Percentiles rank a stretch among this genome's conserved stretches.
Evolutionary conservation across 2,329 filamentous ascomycete genomes (phyloP).

Genomic region (Rhynchosporium secalis): DNA sequence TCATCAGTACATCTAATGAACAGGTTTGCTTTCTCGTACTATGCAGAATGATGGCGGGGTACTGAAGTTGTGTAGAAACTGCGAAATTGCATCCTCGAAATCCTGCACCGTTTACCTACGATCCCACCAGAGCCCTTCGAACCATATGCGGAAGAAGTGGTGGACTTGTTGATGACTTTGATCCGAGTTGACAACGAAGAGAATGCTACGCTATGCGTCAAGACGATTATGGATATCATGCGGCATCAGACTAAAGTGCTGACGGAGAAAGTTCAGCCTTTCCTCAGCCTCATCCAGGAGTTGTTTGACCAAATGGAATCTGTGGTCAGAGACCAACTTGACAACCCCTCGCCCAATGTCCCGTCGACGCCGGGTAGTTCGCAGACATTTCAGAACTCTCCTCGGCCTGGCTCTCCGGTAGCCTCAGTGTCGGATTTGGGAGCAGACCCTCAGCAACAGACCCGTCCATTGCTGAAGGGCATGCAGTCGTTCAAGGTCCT

Average conservation of each 20-base stretch:
- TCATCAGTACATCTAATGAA: conserved; percentile 85
- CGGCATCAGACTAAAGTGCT: conserved; percentile 87
- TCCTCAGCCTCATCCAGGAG: conserved; percentile 88
- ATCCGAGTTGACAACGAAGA: conserved; percentile 95
- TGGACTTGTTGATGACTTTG: conserved; percentile 85
- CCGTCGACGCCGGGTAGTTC: conserved; percentile 68
- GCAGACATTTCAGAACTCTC: conserved; percentile 74
- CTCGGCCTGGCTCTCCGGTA: conserved; percentile 85
- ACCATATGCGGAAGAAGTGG: conserved; percentile 82
- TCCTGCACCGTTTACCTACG: conserved; percentile 81
- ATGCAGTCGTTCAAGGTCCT: conserved; percentile 99
- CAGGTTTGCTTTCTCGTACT: conserved; percentile 60
- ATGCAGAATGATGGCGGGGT: background rate
- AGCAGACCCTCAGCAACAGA: conserved; percentile 77
- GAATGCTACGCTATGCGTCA: conserved; percentile 97
- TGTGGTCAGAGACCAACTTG: conserved; percentile 92
- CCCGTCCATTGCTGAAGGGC: conserved; percentile 79
- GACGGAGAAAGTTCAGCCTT: conserved; percentile 79
- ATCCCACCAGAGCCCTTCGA: conserved; percentile 79
- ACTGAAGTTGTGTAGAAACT: conserved; percentile 61
- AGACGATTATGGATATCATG: conserved; percentile 96
- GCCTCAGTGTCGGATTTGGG: conserved; percentile 79
- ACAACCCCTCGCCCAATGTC: conserved; percentile 66
- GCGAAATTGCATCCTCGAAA: conserved; percentile 90
- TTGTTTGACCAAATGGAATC: conserved; percentile 94